Evolutionary conservation across 345 rosid genomes (phyloP).

Genomic region (Excoecaria cochinchinensis): DNA sequence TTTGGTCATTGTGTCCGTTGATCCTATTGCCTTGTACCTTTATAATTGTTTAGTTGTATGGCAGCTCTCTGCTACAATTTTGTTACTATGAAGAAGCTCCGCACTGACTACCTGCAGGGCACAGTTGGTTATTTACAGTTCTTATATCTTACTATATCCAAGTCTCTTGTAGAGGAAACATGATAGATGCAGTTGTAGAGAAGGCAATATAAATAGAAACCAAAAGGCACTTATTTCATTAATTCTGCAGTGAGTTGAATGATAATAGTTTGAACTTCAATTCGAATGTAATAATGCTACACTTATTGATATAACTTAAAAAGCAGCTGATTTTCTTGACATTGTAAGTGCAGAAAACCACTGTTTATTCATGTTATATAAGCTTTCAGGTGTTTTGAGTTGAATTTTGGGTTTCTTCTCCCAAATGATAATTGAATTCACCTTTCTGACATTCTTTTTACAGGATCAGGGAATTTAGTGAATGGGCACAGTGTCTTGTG

Average conservation of each 20-base stretch:
- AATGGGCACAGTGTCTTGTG: constrained; percentile 97
- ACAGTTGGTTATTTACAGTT: neutral
- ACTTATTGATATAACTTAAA: neutral
- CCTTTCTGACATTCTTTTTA: constrained; percentile 22
- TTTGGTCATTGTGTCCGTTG: neutral
- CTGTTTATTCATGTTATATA: neutral
- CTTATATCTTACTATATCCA: neutral
- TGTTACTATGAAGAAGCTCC: neutral
- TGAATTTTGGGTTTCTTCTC: constrained; percentile 11
- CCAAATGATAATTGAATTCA: neutral
- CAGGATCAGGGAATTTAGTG: constrained; percentile 93
- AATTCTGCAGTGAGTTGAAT: neutral
- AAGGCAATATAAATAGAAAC: neutral
- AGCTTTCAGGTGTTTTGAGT: neutral
- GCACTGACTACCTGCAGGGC: neutral
- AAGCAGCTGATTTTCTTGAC: neutral
- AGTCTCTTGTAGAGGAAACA: neutral
- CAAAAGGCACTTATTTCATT: neutral
- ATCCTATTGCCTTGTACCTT: neutral
- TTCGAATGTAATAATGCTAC: neutral
- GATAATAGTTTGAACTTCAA: neutral
- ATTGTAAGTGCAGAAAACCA: neutral
- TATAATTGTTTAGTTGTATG: neutral
- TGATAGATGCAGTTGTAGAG: neutral
- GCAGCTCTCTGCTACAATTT: neutral